Evolutionary conservation across 208 protist genomes (phyloP).

Genomic region (Hexamita inflata): DNA sequence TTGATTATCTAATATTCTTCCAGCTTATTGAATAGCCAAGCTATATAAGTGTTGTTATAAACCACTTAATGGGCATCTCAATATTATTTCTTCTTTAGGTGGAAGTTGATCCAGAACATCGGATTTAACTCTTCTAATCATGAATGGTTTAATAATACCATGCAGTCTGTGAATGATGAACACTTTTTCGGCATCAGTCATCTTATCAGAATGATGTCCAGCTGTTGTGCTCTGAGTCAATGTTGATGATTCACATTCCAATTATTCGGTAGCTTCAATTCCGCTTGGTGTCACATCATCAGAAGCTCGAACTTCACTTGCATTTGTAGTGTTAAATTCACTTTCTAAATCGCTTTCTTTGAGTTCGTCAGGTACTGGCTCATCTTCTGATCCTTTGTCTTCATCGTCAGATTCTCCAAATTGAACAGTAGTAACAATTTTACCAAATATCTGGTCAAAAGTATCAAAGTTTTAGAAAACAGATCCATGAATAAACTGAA

Average conservation of each 20-base stretch:
- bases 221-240: not conserved
- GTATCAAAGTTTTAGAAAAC: slow-evolving; percentile 5
- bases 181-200: not conserved
- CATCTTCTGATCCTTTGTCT: not conserved
- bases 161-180: slow-evolving; percentile 23
- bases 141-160: slow-evolving; percentile 23
- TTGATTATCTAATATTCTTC: not conserved
- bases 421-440: not conserved
- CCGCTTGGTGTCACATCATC: no score
- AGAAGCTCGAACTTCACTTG: no score
- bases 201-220: not conserved
- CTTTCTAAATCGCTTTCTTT: not conserved
- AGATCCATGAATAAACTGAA: slow-evolving; percentile 4
- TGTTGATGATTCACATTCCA: not conserved
- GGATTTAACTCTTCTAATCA: slow-evolving; percentile 14
- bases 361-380: no score
- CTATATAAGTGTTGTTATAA: slow-evolving; percentile 6
- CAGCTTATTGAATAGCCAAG: not conserved
- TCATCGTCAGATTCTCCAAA: not conserved
- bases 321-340: not conserved
- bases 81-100: slow-evolving; percentile 24
- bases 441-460: slow-evolving; percentile 16
- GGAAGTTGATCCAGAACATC: slow-evolving; percentile 15
- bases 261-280: not conserved
- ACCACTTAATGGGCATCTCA: not conserved